Base-by-base conservation (phyloP, 176 grass and related monocot species). In the Hsuehochloa calcarea region DNA sequence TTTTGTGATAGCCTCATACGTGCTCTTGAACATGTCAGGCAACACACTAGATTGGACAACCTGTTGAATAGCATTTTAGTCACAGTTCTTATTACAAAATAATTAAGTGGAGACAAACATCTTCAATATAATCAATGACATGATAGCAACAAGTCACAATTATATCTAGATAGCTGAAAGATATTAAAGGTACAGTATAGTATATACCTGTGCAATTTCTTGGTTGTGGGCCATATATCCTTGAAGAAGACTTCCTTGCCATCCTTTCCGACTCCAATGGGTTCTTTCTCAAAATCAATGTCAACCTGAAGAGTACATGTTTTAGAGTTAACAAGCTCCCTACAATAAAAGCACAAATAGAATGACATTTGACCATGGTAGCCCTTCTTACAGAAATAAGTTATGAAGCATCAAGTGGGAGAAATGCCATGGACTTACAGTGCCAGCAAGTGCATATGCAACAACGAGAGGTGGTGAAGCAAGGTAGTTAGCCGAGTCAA, bases 261-360 rank as follows among this genome's bases (percentile, higher is more conserved):
- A 64, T 99, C 88, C 77, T 99, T 99, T 56, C 91, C 91, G 16
- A 90, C 43, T 45, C 96, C 96, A 88, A 99, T 99, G 52, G 96
- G 91, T 80, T 99, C 93, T 63, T 81, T 96, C 84, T 99, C 93
- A 89, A 99, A 99, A 87, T 99, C 96, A 86, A 99, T 99, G 54
- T 96, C 88, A 77, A 99, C 96, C 96, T 99, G 89, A 80, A 90
- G 82, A 20, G 17, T 68, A 67, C 20, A 86, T 56, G 16, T 75
- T 70, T 4, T 72, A 75, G 74, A 87, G 50, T 87, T 56, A 80
- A 68, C 15, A 37, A 51, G 19, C 22, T 51, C 34, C n/a, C 22
- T 59, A n/a, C 31, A 72, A 75, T 39, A 20, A 62, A 84, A 77
- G 35, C 51, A 34, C 47, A 75, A 47, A 38, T 41, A 51, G 6